Evolutionary conservation across 1,284 basidiomycete genomes (phyloP).

Genomic region (Austropuccinia psidii): DNA sequence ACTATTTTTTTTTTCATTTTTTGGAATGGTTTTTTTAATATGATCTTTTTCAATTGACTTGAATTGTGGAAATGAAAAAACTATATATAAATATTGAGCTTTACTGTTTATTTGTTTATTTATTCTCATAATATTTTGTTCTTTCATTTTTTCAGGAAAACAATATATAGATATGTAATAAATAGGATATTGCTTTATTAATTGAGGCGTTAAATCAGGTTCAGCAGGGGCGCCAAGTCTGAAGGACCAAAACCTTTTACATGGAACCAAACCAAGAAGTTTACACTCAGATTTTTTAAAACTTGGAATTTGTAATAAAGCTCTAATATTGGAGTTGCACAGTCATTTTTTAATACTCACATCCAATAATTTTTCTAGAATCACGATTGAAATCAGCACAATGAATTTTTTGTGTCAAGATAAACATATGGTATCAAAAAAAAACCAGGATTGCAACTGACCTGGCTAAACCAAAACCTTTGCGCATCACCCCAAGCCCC

Average conservation of each 20-base stretch:
- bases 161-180: too few relatives aligned
- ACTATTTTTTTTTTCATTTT: neutral
- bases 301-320: neutral
- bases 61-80: too few relatives aligned
- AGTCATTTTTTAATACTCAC: neutral
- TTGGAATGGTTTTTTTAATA: neutral
- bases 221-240: slow-evolving; percentile 52
- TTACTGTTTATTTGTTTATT: too few relatives aligned
- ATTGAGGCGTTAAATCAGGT: neutral
- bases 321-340: neutral
- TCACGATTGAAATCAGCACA: too few relatives aligned
- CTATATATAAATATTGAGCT: too few relatives aligned
- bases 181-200: too few relatives aligned
- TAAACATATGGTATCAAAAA: too few relatives aligned
- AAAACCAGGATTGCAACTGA: slow-evolving; percentile 55
- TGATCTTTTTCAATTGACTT: too few relatives aligned
- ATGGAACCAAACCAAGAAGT: neutral
- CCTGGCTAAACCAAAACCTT: slow-evolving; percentile 59
- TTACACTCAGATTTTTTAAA: neutral
- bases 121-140: too few relatives aligned
- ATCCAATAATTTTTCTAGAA: slow-evolving; percentile 14
- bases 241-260: slow-evolving; percentile 66
- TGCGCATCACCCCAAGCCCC: slow-evolving; percentile 63
- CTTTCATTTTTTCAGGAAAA: too few relatives aligned
- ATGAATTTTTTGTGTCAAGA: too few relatives aligned